Evolutionary conservation across 768 basidiomycete genomes (phyloP), one percentile per base, ranked within the genome.

Genomic region (Leucogyrophana mollusca): DNA sequence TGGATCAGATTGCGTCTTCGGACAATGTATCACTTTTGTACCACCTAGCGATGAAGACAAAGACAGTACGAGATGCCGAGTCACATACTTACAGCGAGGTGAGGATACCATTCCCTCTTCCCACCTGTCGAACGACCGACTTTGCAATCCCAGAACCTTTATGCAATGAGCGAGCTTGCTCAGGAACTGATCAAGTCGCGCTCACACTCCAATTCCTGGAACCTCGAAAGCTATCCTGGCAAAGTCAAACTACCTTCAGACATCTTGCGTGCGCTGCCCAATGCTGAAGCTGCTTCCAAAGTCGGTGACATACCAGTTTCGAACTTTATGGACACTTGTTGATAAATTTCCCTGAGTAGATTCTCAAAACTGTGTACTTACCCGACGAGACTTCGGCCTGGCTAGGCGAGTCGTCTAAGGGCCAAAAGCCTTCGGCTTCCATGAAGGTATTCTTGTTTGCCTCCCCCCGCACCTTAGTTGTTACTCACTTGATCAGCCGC

Each of bases 21-120:
- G 91, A 98, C 33, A 97, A 91, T 54, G 70, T 97, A 16, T 79
- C 88, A 0, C 74, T 97, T 2, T 70, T 99, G 13, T 93, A 84
- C 53, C 82, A 90, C 56, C 73, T 98, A 13, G 86, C 94, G 1
- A 67, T 76, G 56, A 90, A 87, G 61, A 72, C 83, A 43, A 98
- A 98, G 73, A 90, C 90, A 0, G 89, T 95, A 5, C 79, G 87
- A 4, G 95, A 97, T 62, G 70, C 80, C 0, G 79, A 84, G 39
- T 82, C 83, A 2, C 76, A 83, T 50, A 65, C 73, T 1, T 76
- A 78, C 50, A 87, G 83, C 67, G 84, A 90, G 73, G 91, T 91
- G 45, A 35, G 69, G 48, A n/a, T n/a, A n/a, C n/a, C n/a, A n/a
- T n/a, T n/a, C n/a, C n/a, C n/a, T n/a, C n/a, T 2, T 1, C 11